Percentiles rank a stretch among this genome's conserved stretches.
phyloP scores from a whole-genome alignment of 371 early-diverging fungal species.

The Haplosporangium sp. region DNA sequence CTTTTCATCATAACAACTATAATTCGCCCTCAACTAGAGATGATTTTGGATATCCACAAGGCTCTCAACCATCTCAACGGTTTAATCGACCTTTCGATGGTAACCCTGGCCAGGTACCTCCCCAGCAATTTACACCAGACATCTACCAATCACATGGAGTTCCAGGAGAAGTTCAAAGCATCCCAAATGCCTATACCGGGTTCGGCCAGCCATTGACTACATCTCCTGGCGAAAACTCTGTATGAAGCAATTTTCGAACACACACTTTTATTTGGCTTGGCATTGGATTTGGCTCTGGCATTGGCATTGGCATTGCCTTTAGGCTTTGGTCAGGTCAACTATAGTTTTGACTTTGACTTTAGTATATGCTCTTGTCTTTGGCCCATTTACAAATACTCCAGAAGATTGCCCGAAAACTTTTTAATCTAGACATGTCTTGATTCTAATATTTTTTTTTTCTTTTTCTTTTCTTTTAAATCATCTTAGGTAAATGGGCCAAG shows the following conservation, averaged over 20 bases:
- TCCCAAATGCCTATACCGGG: constrained; percentile 14
- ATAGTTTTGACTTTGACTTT: no score
- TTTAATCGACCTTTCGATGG: constrained; percentile 25
- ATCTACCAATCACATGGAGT: constrained; percentile 16
- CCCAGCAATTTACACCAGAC: constrained; percentile 25
- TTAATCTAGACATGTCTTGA: no score
- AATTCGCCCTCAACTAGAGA: constrained; percentile 23
- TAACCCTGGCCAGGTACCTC: constrained; percentile 6
- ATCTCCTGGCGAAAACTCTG: constrained; percentile 26
- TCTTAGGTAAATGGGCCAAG: constrained; percentile 20
- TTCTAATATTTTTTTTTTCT: background rate
- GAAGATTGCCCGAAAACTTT: no score
- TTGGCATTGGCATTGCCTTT: background rate
- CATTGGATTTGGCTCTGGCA: background rate
- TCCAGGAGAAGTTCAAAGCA: constrained; percentile 16
- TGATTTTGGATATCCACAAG: constrained; percentile 29
- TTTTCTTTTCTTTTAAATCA: constrained; percentile 1
- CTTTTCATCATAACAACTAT: constrained; percentile 18
- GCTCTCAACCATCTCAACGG: constrained; percentile 18
- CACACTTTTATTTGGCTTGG: background rate
- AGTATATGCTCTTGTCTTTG: background rate
- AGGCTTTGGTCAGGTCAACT: background rate
- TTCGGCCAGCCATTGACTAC: constrained; percentile 22
- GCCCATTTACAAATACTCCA: background rate
- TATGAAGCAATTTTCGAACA: constrained; percentile 8